Base-by-base conservation (phyloP, 164 flowering plant genomes). In the Kalanchoe fedtschenkoi region DNA sequence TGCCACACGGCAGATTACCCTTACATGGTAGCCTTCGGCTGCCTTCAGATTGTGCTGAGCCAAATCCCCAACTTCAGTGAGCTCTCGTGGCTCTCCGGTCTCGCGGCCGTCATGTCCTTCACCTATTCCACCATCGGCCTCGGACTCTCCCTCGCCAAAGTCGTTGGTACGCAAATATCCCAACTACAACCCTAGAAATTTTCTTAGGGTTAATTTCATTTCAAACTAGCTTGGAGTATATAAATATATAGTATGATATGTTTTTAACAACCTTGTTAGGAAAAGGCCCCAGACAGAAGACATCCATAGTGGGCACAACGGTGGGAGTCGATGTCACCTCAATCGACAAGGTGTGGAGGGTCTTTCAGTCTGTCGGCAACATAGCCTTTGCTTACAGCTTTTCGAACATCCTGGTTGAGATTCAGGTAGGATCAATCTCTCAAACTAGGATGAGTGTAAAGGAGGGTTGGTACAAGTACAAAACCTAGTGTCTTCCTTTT, bases 321-420 rank as follows among this genome's bases (percentile, higher is more conserved):
- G 78, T 87, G 1, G 97, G 96, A 0, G 78, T 82, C 8, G 96
- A 90, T 66, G 91, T 88, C 60, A 28, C 96, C 7, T 78, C 72
- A 0, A 19, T 72, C 2, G 91, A 89, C 66, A 93, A 93, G 67
- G 74, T 90, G 8, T 93, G 96, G 95, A 76, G 71, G 51, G 71
- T 76, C 5, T 93, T 88, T 71, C 95, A 86, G 70, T 85, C 98
- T 26, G 69, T 93, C 7, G 98, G 98, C n/a, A 78, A 90, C 67
- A 88, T 93, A 14, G 96, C 99, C 22, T 90, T 90, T 56, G 97
- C 99, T 13, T 93, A 88, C 70, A 83, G 92, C 34, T 93, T 68
- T 75, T 85, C 99, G 4, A 81, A 78, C 1, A 87, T 93, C 58
- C 92, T 90, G 47, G 65, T 93, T 14, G 99, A 93, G 44, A 93